Conservation (phyloP, 169 alveolate species). For the Cryptosporidium xiaoi region DNA sequence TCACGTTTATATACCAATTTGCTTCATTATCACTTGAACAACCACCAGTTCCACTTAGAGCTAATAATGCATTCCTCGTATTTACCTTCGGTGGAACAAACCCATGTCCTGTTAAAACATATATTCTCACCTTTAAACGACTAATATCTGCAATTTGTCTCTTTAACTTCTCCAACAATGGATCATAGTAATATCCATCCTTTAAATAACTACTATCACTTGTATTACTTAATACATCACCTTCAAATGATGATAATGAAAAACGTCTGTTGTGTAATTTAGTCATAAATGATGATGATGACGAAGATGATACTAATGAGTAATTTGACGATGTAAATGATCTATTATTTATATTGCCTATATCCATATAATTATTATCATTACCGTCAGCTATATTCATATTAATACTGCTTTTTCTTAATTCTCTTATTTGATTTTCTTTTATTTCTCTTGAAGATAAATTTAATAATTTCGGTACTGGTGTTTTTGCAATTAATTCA, state of each 20-base stretch:
- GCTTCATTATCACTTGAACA: slow-evolving; percentile 28
- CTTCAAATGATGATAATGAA: slow-evolving; percentile 66
- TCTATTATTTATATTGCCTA: background rate
- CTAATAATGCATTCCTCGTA: slow-evolving; percentile 49
- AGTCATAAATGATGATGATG: slow-evolving; percentile 60
- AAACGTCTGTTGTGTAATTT: slow-evolving; percentile 48
- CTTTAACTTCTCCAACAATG: slow-evolving; percentile 41
- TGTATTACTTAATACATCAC: background rate
- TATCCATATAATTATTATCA: background rate
- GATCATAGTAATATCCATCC: slow-evolving; percentile 25
- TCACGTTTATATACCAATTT: slow-evolving; percentile 57
- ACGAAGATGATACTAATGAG: slow-evolving; percentile 30
- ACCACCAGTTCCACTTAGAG: slow-evolving; percentile 48
- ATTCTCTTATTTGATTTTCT: slow-evolving; percentile 3
- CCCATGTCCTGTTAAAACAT: slow-evolving; percentile 73
- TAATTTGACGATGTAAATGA: background rate
- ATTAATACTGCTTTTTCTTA: slow-evolving; percentile 10
- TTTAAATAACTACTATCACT: background rate
- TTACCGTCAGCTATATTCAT: background rate
- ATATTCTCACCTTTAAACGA: slow-evolving; percentile 65
- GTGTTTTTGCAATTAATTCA: slow-evolving; percentile 9
- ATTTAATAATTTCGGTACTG: slow-evolving; percentile 46
- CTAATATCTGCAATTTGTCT: slow-evolving; percentile 46
- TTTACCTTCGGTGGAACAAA: slow-evolving; percentile 63
- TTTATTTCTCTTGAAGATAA: slow-evolving; percentile 47